phyloP scores from a whole-genome alignment of 23 red algal genomes.

The Rhodosorus marinus region DNA sequence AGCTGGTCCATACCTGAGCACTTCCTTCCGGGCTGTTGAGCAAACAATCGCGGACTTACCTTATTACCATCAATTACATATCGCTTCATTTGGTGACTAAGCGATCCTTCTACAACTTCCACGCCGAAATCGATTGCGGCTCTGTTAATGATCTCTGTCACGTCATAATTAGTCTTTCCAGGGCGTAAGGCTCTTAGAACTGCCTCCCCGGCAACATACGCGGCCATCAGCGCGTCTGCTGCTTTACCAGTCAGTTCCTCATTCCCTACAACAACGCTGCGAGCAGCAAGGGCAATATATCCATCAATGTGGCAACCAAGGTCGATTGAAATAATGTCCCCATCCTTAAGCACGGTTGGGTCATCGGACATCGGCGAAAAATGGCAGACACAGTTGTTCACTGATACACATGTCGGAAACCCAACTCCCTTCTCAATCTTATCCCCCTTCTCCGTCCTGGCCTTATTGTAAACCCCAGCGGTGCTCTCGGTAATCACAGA shows the following conservation, averaged over 20 bases:
- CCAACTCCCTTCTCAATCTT: constrained; percentile 80
- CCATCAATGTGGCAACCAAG: constrained; percentile 89
- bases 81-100: constrained; percentile 86
- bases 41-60: too few species aligned
- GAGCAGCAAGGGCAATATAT: constrained; percentile 40
- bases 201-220: constrained; percentile 76
- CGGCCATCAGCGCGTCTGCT: constrained; percentile 49
- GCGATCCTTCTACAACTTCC: constrained; percentile 54
- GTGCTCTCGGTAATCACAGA: constrained; percentile 25
- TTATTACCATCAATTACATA: constrained; percentile 82
- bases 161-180: constrained; percentile 65
- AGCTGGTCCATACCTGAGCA: too few species aligned
- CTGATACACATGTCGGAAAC: constrained; percentile 78
- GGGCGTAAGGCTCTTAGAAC: constrained; percentile 63
- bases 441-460: constrained; percentile 22
- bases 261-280: constrained; percentile 20
- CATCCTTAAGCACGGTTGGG: constrained; percentile 23
- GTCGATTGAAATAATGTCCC: constrained; percentile 68
- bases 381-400: constrained; percentile 66
- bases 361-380: constrained; percentile 76
- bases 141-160: constrained; percentile 52
- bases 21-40: too few species aligned
- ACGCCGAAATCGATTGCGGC: constrained; percentile 55
- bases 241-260: constrained; percentile 15
- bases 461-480: constrained; percentile 72